Evolutionary conservation across 129 eudicot species (phyloP).

Genomic region (Lonicera japonica): DNA sequence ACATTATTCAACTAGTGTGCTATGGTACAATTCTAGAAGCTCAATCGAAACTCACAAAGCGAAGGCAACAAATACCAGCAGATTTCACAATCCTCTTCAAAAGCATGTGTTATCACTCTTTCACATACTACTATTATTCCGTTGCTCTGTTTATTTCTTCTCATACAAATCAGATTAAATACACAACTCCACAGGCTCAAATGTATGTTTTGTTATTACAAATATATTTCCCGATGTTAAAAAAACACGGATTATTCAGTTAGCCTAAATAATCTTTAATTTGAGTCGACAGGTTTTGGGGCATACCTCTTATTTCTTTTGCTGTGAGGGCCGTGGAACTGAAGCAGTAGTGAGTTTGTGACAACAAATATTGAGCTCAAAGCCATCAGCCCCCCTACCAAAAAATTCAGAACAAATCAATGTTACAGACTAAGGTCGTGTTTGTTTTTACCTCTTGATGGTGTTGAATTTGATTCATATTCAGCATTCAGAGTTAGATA

Average conservation of each 20-base stretch:
- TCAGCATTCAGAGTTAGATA: too few species aligned
- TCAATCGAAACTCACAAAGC: too few species aligned
- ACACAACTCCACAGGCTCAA: neutral
- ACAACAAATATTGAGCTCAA: slow-evolving; percentile 91
- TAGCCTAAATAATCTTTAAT: neutral
- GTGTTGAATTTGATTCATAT: too few species aligned
- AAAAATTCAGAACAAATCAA: slow-evolving; percentile 7
- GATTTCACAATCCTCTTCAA: too few species aligned
- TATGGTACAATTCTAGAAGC: too few species aligned
- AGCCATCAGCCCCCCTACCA: slow-evolving; percentile 89
- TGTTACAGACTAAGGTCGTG: too few species aligned
- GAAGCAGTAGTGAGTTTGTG: slow-evolving; percentile 81
- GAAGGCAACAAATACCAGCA: too few species aligned
- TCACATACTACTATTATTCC: too few species aligned
- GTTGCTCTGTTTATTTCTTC: too few species aligned
- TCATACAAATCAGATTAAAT: neutral
- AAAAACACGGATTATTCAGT: neutral
- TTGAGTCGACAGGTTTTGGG: slow-evolving; percentile 9
- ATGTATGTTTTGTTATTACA: neutral
- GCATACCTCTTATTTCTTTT: slow-evolving; percentile 25
- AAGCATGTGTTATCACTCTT: too few species aligned
- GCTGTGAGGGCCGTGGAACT: slow-evolving; percentile 53
- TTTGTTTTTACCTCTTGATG: too few species aligned
- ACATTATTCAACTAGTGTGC: too few species aligned
- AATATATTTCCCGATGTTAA: neutral